phyloP scores from a whole-genome alignment of 78 protist species.

The Monosiga brevicollis region DNA sequence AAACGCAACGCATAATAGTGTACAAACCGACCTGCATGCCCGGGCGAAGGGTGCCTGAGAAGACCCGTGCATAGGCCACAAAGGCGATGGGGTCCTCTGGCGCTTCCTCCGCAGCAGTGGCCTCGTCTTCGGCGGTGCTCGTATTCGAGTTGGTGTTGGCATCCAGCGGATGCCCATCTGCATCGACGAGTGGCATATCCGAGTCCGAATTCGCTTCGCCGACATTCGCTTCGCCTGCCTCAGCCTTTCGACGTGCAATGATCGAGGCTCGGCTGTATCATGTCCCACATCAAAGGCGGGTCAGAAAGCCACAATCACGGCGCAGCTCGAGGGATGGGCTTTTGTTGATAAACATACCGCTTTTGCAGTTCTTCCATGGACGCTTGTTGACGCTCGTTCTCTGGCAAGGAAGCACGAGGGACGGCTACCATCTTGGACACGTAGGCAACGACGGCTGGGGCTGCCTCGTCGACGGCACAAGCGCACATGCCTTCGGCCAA shows the following conservation, averaged over 20 bases:
- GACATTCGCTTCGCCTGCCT: neutral
- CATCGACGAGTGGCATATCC: neutral
- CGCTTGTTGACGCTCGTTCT: neutral
- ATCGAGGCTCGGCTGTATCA: no score
- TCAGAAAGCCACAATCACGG: no score
- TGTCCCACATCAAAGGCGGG: no score
- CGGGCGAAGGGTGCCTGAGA: constrained; percentile 43
- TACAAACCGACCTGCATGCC: constrained; percentile 28
- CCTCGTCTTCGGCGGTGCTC: neutral
- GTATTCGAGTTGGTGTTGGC: neutral
- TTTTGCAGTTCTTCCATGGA: neutral
- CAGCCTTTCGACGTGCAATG: no score
- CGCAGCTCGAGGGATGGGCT: no score
- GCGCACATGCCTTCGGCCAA: no score
- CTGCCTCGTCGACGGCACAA: no score
- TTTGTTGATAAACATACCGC: no score
- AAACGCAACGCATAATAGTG: neutral
- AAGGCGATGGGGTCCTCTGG: no score
- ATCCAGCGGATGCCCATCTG: neutral
- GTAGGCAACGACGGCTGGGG: no score
- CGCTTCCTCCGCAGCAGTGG: neutral
- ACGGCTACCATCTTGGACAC: constrained; percentile 26
- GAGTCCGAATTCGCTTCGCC: neutral
- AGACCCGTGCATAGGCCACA: constrained; percentile 64
- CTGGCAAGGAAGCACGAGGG: neutral